Evolutionary conservation across 768 basidiomycete species (phyloP).

Genomic region (Pisolithus tinctorius): DNA sequence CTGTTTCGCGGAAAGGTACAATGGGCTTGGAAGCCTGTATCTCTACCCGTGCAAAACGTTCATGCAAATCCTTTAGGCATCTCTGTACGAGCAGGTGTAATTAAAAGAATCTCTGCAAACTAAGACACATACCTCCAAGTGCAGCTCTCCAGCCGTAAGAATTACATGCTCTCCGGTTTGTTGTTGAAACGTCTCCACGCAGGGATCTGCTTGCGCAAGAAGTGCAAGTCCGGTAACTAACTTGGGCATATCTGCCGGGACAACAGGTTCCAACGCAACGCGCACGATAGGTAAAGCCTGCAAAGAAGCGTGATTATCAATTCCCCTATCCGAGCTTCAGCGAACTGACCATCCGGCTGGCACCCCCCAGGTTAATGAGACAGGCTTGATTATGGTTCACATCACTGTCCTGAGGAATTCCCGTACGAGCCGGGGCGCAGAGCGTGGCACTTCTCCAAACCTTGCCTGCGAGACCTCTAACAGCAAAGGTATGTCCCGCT

Average conservation of each 20-base stretch:
- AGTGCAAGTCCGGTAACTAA: conserved; percentile 82
- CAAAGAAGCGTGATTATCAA: not conserved
- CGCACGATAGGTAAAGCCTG: conserved; percentile 89
- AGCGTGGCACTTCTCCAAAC: conserved; percentile 90
- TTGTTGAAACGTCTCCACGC: conserved; percentile 95
- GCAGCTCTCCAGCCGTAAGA: conserved; percentile 90
- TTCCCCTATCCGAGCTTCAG: not conserved
- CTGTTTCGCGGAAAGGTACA: conserved; percentile 96
- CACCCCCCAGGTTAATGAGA: conserved; percentile 76
- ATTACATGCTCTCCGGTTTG: conserved; percentile 97
- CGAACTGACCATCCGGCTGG: conserved; percentile 53
- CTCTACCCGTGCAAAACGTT: conserved; percentile 88
- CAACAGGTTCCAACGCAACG: conserved; percentile 83
- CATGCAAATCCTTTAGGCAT: conserved; percentile 92
- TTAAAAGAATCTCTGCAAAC: not conserved
- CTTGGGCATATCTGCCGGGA: conserved; percentile 83
- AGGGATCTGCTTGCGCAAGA: conserved; percentile 92
- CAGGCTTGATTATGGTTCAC: conserved; percentile 37
- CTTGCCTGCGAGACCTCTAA: conserved; percentile 82
- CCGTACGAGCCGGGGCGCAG: conserved; percentile 55
- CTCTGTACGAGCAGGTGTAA: conserved; percentile 42
- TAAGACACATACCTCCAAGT: conserved; percentile 64
- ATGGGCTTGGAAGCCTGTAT: conserved; percentile 94
- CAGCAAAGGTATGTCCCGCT: conserved; percentile 93
- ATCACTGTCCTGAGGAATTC: conserved; percentile 30